A percentile compares a stretch with the other conserved stretches of the same genome.
Evolutionary conservation across 768 basidiomycete genomes (phyloP).

Genomic region (Rhodotorula toruloides): DNA sequence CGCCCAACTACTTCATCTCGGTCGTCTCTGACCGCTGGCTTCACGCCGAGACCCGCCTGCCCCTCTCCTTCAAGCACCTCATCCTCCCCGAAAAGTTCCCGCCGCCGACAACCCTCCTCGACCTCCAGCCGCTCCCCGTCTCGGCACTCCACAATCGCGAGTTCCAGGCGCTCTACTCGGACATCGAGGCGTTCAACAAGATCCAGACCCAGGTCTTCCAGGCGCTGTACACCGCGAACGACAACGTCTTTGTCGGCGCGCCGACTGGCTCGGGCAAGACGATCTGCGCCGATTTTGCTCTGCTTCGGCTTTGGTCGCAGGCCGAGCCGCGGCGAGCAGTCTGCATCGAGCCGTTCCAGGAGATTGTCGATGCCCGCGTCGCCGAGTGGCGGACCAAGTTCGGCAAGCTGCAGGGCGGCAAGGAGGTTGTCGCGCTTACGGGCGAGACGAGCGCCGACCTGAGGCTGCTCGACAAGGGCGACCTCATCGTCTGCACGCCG

Average conservation of each 20-base stretch:
- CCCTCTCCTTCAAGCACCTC: conserved; percentile 95
- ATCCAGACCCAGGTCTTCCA: conserved; percentile 99
- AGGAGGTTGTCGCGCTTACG: conserved; percentile 87
- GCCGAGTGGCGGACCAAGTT: conserved; percentile 87
- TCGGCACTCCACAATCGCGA: conserved; percentile 89
- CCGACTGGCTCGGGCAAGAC: conserved; percentile 98
- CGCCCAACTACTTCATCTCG: conserved; percentile 96
- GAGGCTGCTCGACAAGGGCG: conserved; percentile 79
- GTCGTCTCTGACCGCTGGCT: conserved; percentile 93
- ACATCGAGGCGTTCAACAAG: conserved; percentile 87
- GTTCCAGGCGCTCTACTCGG: conserved; percentile 78
- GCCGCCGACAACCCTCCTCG: conserved; percentile 80
- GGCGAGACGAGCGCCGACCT: conserved; percentile 92
- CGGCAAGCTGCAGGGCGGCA: conserved; percentile 72
- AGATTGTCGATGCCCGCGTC: conserved; percentile 90
- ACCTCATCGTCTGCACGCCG: conserved; percentile 91
- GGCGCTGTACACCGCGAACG: conserved; percentile 89
- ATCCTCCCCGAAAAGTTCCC: conserved; percentile 98
- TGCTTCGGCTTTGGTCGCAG: conserved; percentile 91
- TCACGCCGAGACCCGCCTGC: conserved; percentile 86
- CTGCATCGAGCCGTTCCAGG: conserved; percentile 93
- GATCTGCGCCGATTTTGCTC: conserved; percentile 91
- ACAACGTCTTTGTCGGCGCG: conserved; percentile 93
- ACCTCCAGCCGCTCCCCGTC: conserved; percentile 82
- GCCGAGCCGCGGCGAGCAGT: conserved; percentile 74